Base-by-base conservation (phyloP, 2,329 filamentous ascomycete species). In the Penicillium sp. region DNA sequence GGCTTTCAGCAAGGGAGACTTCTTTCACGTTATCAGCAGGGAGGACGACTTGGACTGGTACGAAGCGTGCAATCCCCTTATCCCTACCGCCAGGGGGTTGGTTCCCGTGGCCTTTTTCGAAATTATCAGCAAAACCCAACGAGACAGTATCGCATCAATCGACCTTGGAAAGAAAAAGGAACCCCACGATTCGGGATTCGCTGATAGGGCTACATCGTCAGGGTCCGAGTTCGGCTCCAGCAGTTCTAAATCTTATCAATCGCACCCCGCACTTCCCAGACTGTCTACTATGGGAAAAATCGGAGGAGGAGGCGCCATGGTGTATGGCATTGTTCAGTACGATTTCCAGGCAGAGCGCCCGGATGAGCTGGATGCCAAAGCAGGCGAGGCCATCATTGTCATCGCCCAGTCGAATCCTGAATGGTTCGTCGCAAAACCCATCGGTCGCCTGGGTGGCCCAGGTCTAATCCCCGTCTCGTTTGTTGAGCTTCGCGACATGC, bases 391-490 rank as follows among this genome's bases (percentile, higher is more conserved):
- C 57, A 97, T 99, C 73, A 97, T 99, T 67, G 93, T 99, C 58
- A 98, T 98, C 75, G 95, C 95, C 49, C 95, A 98, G 78, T 98
- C 94, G 7, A 98, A 98, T 73, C 92, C 94, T 5, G 95, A 99
- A 78, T 99, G 95, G 95, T 98, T 98, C 73, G 94, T 99, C 64
- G 95, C 95, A 55, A 99, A 99, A 79, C 95, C 95, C n/a, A 99
- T 99, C 75, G 94, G 93, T 65, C 86, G 95, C 67, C 84, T 99
- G n/a, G 95, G 95, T 48, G 95, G 95, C 1, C 95, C 95, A 0
- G 95, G 95, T 46, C 81, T 99, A 70, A 98, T 99, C 67, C 95
- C 95, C 2, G 94, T 98, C 35, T 96, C 93, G 0, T 98, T 97
- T 76, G 92, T 99, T 69, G 93, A 99, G 79, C 94, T 99, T 69